phyloP scores from a whole-genome alignment of 2,329 filamentous ascomycete genomes.

The Cladobotryum mycophilum region DNA sequence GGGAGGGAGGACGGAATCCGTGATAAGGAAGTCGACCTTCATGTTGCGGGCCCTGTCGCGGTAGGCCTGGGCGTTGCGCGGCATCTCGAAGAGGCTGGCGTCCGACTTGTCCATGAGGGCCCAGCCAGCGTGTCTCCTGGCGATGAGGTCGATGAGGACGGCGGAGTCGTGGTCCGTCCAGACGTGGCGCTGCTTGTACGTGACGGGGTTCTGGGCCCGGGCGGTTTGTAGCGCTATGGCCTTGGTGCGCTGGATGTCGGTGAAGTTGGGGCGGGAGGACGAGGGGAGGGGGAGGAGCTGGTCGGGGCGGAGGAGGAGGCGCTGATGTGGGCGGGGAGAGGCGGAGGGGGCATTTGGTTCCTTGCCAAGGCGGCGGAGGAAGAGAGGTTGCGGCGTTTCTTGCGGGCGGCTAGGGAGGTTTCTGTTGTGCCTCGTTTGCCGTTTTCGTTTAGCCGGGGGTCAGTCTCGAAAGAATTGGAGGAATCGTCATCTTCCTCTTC shows the following conservation, averaged over 20 bases:
- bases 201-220: constrained; percentile 18
- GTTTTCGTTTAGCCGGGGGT: constrained; percentile 21
- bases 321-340: background rate
- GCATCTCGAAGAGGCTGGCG: constrained; percentile 32
- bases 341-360: background rate
- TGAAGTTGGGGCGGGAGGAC: constrained; percentile 11
- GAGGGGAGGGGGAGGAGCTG: background rate
- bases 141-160: constrained; percentile 37
- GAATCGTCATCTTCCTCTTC: constrained; percentile 14
- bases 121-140: constrained; percentile 23
- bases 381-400: constrained; percentile 8
- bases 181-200: constrained; percentile 21
- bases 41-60: constrained; percentile 53
- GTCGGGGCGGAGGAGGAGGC: background rate
- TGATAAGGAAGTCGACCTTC: constrained; percentile 46
- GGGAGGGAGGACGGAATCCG: constrained; percentile 37
- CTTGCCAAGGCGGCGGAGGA: background rate
- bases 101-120: constrained; percentile 26
- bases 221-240: constrained; percentile 13
- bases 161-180: constrained; percentile 40
- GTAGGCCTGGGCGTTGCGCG: constrained; percentile 48
- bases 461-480: constrained; percentile 23
- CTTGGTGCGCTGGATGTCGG: constrained; percentile 24
- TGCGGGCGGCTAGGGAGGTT: constrained; percentile 4
- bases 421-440: constrained; percentile 15